phyloP scores from a whole-genome alignment of 2,329 filamentous ascomycete genomes.

The Fusarium neocosmosporiellum region DNA sequence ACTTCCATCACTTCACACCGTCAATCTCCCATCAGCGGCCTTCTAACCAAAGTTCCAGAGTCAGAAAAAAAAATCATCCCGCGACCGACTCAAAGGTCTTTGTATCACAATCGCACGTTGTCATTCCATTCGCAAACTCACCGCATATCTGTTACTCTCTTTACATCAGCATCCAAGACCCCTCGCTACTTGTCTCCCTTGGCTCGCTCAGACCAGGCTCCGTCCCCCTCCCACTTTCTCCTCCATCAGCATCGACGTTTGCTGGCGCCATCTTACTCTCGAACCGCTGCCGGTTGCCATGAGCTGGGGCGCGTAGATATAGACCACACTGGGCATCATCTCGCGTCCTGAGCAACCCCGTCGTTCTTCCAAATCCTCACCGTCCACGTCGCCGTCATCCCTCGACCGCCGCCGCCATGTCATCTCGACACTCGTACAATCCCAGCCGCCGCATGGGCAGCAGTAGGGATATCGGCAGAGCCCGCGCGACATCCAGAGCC shows the following conservation, averaged over 20 bases:
- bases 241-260: slow-evolving; percentile 29
- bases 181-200: slow-evolving; percentile 35
- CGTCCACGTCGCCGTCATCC: slow-evolving; percentile 2
- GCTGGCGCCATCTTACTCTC: slow-evolving; percentile 22
- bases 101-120: slow-evolving; percentile 25
- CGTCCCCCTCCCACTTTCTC: slow-evolving; percentile 6
- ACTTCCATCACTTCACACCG: slow-evolving; percentile 35
- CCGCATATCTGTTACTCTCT: slow-evolving; percentile 27
- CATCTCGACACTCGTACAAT: slow-evolving; percentile 61
- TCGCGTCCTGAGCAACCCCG: slow-evolving; percentile 44
- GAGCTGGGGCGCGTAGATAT: slow-evolving; percentile 43
- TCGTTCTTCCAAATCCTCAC: slow-evolving; percentile 3
- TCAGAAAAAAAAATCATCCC: slow-evolving; percentile 16
- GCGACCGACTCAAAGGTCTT: slow-evolving; percentile 11
- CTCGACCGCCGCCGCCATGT: slow-evolving; percentile 54
- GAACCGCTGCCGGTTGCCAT: slow-evolving; percentile 40
- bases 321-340: slow-evolving; percentile 44
- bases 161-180: slow-evolving; percentile 7
- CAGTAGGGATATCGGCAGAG: slow-evolving; percentile 55
- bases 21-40: slow-evolving; percentile 31
- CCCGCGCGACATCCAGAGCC: slow-evolving; percentile 59
- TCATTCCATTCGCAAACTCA: slow-evolving; percentile 27
- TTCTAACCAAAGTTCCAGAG: slow-evolving; percentile 9
- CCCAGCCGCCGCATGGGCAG: slow-evolving; percentile 58
- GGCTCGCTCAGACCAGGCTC: slow-evolving; percentile 17